phyloP scores from a whole-genome alignment of 495 filamentous ascomycete genomes.

The Apiosordaria backusii region DNA sequence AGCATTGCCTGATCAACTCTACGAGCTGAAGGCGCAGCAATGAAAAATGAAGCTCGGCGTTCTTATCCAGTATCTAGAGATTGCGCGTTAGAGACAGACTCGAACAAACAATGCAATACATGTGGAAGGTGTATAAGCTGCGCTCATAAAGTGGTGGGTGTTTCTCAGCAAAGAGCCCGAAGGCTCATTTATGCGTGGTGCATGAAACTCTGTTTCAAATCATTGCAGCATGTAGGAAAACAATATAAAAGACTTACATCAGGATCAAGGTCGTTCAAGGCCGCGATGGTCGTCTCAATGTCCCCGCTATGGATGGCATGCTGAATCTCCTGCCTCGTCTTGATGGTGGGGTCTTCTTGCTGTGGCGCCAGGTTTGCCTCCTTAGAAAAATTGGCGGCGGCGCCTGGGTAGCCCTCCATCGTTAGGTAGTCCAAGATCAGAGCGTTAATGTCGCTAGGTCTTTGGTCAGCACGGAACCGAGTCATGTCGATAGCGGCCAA shows the following conservation, averaged over 20 bases:
- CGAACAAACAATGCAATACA: neutral
- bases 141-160: conserved; percentile 92
- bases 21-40: conserved; percentile 88
- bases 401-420: conserved; percentile 90
- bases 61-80: conserved; percentile 77
- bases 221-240: conserved; percentile 58
- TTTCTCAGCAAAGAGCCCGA: conserved; percentile 82
- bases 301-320: conserved; percentile 77
- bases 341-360: conserved; percentile 67
- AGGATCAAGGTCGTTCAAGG: conserved; percentile 84
- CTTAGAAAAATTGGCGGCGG: conserved; percentile 86
- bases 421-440: conserved; percentile 97
- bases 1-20: conserved; percentile 81
- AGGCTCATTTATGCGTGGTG: conserved; percentile 93
- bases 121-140: conserved; percentile 15
- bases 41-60: conserved; percentile 83
- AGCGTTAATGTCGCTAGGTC: conserved; percentile 81
- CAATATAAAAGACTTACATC: conserved; percentile 59
- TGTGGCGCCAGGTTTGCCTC: conserved; percentile 83
- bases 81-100: conserved; percentile 20
- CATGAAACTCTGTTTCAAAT: conserved; percentile 93
- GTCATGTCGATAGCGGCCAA: conserved; percentile 49
- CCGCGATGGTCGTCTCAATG: conserved; percentile 79
- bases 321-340: conserved; percentile 72
- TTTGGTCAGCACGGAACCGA: conserved; percentile 16